Conservation (phyloP, 139 green algal genomes). For the Parachlorella kessleri region DNA sequence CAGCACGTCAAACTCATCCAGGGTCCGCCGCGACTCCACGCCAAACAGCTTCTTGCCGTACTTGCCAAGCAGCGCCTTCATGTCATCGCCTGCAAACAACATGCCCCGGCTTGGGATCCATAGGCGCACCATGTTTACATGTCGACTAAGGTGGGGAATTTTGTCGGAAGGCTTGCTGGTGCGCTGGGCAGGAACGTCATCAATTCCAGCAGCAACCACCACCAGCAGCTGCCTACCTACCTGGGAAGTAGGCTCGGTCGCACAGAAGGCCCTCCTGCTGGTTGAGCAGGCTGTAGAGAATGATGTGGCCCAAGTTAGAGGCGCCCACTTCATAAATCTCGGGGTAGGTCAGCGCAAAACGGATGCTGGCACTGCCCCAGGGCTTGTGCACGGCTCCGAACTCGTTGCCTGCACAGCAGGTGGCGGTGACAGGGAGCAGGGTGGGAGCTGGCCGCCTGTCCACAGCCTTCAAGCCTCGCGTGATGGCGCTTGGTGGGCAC, state of each 20-base stretch:
- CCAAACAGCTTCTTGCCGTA: constrained; percentile 64
- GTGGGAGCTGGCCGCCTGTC: too few relatives aligned
- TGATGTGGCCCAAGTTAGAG: constrained; percentile 79
- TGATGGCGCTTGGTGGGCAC: too few relatives aligned
- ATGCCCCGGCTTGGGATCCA: too few relatives aligned
- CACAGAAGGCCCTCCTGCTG: constrained; percentile 59
- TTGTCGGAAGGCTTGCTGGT: too few relatives aligned
- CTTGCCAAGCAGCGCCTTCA: constrained; percentile 45
- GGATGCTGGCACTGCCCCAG: constrained; percentile 55
- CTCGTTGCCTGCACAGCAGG: constrained; percentile 62
- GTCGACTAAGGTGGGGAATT: too few relatives aligned
- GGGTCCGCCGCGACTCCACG: constrained; percentile 55
- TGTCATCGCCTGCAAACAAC: neutral
- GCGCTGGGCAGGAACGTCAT: too few relatives aligned
- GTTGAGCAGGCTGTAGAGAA: constrained; percentile 77
- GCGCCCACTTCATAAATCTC: constrained; percentile 76
- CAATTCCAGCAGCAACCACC: too few relatives aligned
- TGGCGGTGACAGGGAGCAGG: neutral
- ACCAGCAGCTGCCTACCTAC: too few relatives aligned
- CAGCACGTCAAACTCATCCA: constrained; percentile 66
- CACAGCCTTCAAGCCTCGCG: too few relatives aligned
- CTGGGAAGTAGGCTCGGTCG: constrained; percentile 74
- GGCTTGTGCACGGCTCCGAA: constrained; percentile 79
- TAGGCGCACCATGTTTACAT: too few relatives aligned
- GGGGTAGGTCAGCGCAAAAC: constrained; percentile 79